Percentiles rank a stretch among this genome's conserved stretches.
phyloP scores from a whole-genome alignment of 345 rosid genomes.

The Citrus maxima region DNA sequence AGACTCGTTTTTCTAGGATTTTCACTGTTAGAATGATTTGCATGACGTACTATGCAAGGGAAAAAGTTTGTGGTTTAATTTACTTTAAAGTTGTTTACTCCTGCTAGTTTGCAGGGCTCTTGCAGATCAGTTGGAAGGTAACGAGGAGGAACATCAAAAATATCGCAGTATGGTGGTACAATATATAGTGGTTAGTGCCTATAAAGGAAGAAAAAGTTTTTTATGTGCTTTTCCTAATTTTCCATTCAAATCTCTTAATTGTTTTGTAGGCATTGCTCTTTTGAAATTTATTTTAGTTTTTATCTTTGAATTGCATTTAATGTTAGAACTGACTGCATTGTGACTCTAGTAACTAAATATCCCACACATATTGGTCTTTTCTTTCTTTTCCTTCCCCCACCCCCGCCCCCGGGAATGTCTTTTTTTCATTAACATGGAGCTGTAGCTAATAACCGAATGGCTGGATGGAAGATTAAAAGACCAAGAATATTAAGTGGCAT shows the following conservation, averaged over 20 bases:
- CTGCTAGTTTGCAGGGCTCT: slow-evolving; percentile 59
- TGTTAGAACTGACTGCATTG: not conserved
- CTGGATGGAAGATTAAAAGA: not conserved
- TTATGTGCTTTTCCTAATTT: not conserved
- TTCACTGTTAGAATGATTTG: not conserved
- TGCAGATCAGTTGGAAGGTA: slow-evolving; percentile 89
- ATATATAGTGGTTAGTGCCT: slow-evolving; percentile 55
- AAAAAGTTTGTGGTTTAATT: not conserved
- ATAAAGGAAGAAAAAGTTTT: not conserved
- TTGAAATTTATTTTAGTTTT: not conserved
- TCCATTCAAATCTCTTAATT: not conserved
- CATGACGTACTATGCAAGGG: not conserved
- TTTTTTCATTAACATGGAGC: not conserved
- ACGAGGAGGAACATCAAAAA: slow-evolving; percentile 72
- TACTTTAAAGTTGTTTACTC: slow-evolving; percentile 27
- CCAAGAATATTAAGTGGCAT: not conserved
- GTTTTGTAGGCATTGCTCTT: not conserved
- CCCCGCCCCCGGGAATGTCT: not conserved
- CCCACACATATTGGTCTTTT: not conserved
- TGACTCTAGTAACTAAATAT: not conserved
- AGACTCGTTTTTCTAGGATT: not conserved
- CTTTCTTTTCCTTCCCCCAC: too few species aligned
- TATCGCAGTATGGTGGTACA: slow-evolving; percentile 71
- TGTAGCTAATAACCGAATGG: not conserved
- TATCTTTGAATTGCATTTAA: not conserved